A percentile compares a stretch with the other conserved stretches of the same genome.
These are phyloP conservation scores for Anisogramma anomala DNA, from an alignment of 2,329 filamentous ascomycete species.

Conservation along the genomic window DNA sequence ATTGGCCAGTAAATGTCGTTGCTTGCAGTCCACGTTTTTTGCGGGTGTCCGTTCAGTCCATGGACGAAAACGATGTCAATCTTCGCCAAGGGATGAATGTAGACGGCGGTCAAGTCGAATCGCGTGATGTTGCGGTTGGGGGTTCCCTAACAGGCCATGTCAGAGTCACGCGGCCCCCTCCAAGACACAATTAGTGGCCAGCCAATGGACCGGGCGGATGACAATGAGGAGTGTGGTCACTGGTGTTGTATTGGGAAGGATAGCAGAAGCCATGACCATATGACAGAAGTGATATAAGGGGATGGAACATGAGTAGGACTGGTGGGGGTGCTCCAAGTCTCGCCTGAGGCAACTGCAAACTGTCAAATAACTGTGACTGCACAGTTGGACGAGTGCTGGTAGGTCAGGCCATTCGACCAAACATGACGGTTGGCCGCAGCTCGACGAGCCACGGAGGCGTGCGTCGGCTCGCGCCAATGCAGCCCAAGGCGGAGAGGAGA, in stretches of 20 bases:
- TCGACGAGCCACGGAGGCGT: neutral
- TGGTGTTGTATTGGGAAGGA: too few relatives aligned
- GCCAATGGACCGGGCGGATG: too few relatives aligned
- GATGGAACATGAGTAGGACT: too few relatives aligned
- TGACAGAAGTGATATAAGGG: too few relatives aligned
- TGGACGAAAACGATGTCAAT: slow-evolving; percentile 61
- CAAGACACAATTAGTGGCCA: neutral
- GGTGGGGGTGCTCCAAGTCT: too few relatives aligned
- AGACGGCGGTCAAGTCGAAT: slow-evolving; percentile 48
- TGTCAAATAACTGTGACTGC: too few relatives aligned
- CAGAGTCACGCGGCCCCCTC: neutral
- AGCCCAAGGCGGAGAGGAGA: neutral
- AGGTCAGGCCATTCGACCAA: too few relatives aligned
- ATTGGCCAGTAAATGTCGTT: slow-evolving; percentile 57
- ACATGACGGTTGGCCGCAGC: too few relatives aligned
- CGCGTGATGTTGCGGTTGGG: slow-evolving; percentile 39
- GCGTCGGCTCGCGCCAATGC: neutral
- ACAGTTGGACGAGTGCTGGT: too few relatives aligned
- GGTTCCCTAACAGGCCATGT: slow-evolving; percentile 28
- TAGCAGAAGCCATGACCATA: too few relatives aligned
- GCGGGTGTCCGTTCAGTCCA: slow-evolving; percentile 55
- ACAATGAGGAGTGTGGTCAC: too few relatives aligned
- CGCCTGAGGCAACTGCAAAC: too few relatives aligned
- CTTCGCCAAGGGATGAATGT: slow-evolving; percentile 45
- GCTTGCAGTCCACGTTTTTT: slow-evolving; percentile 46